A percentile compares a stretch with the other conserved stretches of the same genome.
Conservation (phyloP, 345 rosid species). For the Linum tenue region DNA sequence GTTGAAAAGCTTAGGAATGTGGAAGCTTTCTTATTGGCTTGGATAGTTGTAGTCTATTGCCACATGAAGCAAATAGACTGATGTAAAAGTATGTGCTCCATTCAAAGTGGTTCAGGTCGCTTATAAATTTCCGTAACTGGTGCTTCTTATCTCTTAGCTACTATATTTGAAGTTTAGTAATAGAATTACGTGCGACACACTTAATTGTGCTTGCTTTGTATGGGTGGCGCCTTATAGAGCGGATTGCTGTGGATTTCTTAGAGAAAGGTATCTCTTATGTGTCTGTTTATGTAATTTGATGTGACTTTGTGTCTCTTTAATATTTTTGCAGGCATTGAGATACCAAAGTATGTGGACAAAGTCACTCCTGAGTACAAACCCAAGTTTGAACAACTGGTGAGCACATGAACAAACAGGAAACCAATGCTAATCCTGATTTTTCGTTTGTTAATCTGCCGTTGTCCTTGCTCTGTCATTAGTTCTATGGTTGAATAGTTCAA, state of each 20-base stretch:
- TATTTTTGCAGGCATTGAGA: neutral
- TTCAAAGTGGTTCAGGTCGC: neutral
- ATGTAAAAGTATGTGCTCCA: neutral
- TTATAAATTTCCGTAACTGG: neutral
- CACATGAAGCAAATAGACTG: neutral
- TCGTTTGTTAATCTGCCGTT: neutral
- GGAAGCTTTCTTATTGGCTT: neutral
- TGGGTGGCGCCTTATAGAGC: too few species aligned
- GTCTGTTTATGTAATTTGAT: too few species aligned
- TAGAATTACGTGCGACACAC: too few species aligned
- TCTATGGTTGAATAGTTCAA: neutral
- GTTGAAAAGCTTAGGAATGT: neutral
- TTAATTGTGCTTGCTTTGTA: too few species aligned
- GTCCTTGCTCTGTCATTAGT: neutral
- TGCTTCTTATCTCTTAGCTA: too few species aligned
- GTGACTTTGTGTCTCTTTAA: too few species aligned
- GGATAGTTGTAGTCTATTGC: neutral
- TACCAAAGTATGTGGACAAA: conserved; percentile 4
- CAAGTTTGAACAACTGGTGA: conserved; percentile 82
- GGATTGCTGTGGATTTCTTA: too few species aligned
- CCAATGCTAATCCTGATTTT: neutral
- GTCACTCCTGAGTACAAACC: conserved; percentile 25
- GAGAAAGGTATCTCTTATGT: too few species aligned
- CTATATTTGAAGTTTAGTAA: too few species aligned
- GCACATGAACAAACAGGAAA: conserved; percentile 9